phyloP scores from a whole-genome alignment of 306 rosid species.

The Mimosa pudica region DNA sequence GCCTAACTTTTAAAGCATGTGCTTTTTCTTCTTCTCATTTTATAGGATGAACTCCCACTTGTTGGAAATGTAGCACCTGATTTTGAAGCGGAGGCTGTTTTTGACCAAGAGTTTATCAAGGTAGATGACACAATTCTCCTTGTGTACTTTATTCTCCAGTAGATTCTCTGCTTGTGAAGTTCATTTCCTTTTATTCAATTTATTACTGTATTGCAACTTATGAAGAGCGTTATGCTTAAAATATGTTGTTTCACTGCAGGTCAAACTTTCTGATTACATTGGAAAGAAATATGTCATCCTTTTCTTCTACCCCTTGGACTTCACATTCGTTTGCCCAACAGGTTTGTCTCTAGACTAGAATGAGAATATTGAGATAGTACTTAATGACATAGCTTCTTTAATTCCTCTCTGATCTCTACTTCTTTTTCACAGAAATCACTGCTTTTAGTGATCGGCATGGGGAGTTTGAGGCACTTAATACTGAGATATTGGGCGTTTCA shows the following conservation, averaged over 20 bases:
- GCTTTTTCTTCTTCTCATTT: neutral
- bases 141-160: neutral
- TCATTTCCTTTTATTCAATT: neutral
- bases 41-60: constrained; percentile 66
- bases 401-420: neutral
- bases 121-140: constrained; percentile 35
- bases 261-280: constrained; percentile 88
- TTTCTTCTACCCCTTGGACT: constrained; percentile 97
- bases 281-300: constrained; percentile 97
- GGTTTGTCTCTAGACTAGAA: constrained; percentile 53
- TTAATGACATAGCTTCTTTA: constrained; percentile 13
- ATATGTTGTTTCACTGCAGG: constrained; percentile 56
- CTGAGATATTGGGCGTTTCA: constrained; percentile 94
- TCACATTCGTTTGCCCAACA: constrained; percentile 97
- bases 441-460: constrained; percentile 91
- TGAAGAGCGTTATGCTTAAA: neutral
- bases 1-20: neutral
- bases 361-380: constrained; percentile 8
- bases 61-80: constrained; percentile 92
- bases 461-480: constrained; percentile 72
- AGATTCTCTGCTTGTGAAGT: constrained; percentile 11
- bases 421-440: constrained; percentile 65
- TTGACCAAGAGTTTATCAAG: constrained; percentile 93
- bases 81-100: constrained; percentile 98
- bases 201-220: neutral